Evolutionary conservation across 768 basidiomycete genomes (phyloP), one percentile per base, ranked within the genome.

Genomic region (Serendipita sp.): DNA sequence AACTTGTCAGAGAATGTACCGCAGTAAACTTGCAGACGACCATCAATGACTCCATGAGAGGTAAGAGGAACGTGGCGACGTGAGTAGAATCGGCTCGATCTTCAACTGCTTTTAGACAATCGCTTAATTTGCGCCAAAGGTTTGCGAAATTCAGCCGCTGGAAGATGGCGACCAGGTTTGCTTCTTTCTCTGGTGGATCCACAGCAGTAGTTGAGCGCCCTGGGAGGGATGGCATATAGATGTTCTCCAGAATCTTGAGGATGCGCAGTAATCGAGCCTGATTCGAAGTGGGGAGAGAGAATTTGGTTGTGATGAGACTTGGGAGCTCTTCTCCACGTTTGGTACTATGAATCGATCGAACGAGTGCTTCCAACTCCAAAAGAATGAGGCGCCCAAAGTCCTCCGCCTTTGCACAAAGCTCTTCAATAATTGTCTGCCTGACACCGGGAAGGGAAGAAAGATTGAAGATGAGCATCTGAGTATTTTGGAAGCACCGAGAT

Each of bases 191-290:
- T 42, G 70, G 41, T 56, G 34, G 13, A 26, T 42, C 73, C 64
- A 68, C 63, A 4, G 74, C 67, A 22, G 72, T 69, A 26, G 75
- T 73, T 44, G 73, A 67, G 2, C 75, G 69, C 30, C 77, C 67
- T 7, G 77, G 63, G 20, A 61, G 68, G 38, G 56, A 22, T 4
- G 86, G 83, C 1, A 86, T 84, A 72, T 88, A 92, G 83, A 96
- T 94, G 72, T 94, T 95, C 71, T 98, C 96, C 69, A 99, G 88
- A 9, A 95, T 96, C 75, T 98, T 99, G 66, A 99, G 77, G 14
- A 99, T 86, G 13, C 96, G 81, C 4, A 99, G 78, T 3, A 99
- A 81, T 73, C 96, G 96, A n/a, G 96, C 93, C 76, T 99, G 96
- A 44, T 84, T 82, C 0, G 94, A 94, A 0, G 94, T 94, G 1